Conservation (phyloP, 2,329 filamentous ascomycete genomes). For the Clonostachys rhizophaga region DNA sequence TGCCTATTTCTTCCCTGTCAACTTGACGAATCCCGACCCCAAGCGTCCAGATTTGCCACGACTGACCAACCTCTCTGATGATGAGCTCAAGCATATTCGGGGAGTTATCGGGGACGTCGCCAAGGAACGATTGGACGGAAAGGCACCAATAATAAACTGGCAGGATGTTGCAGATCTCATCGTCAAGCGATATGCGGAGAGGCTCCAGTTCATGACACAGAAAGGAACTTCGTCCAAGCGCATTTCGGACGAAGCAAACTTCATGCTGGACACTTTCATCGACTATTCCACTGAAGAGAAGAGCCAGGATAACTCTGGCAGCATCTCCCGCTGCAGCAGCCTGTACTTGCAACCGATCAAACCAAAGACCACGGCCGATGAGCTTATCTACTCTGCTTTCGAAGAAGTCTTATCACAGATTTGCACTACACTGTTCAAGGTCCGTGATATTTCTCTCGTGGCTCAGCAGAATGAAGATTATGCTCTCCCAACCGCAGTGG, state of each 20-base stretch:
- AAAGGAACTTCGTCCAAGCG: constrained; percentile 10
- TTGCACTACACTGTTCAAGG: neutral
- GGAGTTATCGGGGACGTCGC: constrained; percentile 30
- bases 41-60: constrained; percentile 23
- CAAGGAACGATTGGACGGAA: neutral
- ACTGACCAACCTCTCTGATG: constrained; percentile 6
- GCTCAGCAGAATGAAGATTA: neutral
- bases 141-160: constrained; percentile 49
- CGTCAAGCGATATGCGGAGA: constrained; percentile 53
- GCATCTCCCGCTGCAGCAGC: neutral
- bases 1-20: constrained; percentile 43
- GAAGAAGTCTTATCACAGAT: neutral
- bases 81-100: neutral
- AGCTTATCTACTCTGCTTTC: neutral
- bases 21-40: constrained; percentile 35
- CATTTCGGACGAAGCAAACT: neutral
- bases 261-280: constrained; percentile 15
- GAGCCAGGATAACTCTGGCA: constrained; percentile 16
- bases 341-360: neutral
- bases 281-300: constrained; percentile 23
- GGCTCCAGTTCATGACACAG: constrained; percentile 35
- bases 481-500: neutral
- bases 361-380: neutral
- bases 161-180: constrained; percentile 62
- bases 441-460: neutral